phyloP scores from a whole-genome alignment of 192 early-diverging fungal species.

The Rhizophagus prolifer region DNA sequence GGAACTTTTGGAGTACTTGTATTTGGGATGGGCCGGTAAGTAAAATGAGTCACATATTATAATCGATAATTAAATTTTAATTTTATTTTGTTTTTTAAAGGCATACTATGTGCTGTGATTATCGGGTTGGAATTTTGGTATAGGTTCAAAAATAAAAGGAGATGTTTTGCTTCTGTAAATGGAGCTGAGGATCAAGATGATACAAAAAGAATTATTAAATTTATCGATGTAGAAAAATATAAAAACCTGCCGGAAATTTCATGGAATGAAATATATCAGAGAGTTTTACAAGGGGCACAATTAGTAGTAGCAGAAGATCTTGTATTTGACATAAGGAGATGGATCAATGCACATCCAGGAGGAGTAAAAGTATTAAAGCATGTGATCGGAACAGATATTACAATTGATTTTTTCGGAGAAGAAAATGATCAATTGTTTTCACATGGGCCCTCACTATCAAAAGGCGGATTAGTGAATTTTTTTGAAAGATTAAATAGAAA shows the following conservation, averaged over 20 bases:
- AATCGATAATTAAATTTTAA: background rate
- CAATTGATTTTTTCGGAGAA: no score
- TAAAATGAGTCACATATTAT: background rate
- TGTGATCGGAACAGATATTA: conserved; percentile 15
- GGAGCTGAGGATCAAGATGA: no score
- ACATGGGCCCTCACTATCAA: no score
- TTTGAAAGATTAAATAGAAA: no score
- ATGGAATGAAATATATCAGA: conserved; percentile 7
- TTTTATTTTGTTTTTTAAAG: background rate
- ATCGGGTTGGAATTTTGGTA: background rate
- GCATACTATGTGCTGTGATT: background rate
- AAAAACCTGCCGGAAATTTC: background rate
- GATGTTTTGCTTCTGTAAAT: background rate
- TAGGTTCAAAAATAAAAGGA: background rate
- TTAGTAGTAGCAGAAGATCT: conserved; percentile 17
- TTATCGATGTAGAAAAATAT: background rate
- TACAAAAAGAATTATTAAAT: background rate
- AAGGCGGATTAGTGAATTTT: no score
- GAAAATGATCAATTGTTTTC: no score
- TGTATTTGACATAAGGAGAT: conserved; percentile 22
- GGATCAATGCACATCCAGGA: conserved; percentile 26
- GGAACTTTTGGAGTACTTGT: background rate
- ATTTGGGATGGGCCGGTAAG: background rate
- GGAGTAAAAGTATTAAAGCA: conserved; percentile 21
- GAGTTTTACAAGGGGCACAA: background rate